Evolutionary conservation across 2,329 filamentous ascomycete genomes (phyloP), one percentile per base, ranked within the genome.

Genomic region (Penicillium sp.): DNA sequence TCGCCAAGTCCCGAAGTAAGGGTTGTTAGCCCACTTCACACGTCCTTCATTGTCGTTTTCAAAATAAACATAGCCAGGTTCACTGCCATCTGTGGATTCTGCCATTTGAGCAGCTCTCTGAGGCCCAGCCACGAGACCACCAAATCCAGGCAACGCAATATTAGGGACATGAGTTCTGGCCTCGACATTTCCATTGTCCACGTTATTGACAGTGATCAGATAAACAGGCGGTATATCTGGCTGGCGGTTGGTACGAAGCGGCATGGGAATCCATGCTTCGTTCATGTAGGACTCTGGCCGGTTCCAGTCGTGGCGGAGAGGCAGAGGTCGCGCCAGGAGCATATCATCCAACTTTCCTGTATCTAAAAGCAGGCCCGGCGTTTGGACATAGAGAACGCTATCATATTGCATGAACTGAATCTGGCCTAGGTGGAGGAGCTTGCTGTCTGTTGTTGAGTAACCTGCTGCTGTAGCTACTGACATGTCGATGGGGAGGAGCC

Each of bases 331-430:
- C 13, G 67, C 68, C 14, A 71, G 61, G n/a, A 78, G 61, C 38
- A 76, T 59, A 3, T 66, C 51, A 51, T 78, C 75, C 14, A 78
- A 56, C 26, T 68, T 71, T 7, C 63, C 62, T 0, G 66, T 69
- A 43, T 78, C 69, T 27, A 76, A 59, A 0, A 75, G 57, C 39
- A 78, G 52, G 0, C 76, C 76, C 0, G 76, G 76, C 1, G 72
- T 70, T 35, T 71, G 72, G 4, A 78, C 60, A 58, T 76, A 78
- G 1, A 78, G 57, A 0, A 77, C 71, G 36, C 74, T 71, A 45
- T 77, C 74, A 56, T 78, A 78, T 34, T 70, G 70, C 66, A 71
- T 68, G 53, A 76, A 73, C 45, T 74, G 71, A 39, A 73, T 68
- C 51, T 73, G 67, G 19, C 69, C 65, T 16, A 74, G 57, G 14